Percentiles rank a stretch among this genome's conserved stretches.
Evolutionary conservation across 805 yeast species (phyloP).

Genomic region (Clavispora carvajalis): DNA sequence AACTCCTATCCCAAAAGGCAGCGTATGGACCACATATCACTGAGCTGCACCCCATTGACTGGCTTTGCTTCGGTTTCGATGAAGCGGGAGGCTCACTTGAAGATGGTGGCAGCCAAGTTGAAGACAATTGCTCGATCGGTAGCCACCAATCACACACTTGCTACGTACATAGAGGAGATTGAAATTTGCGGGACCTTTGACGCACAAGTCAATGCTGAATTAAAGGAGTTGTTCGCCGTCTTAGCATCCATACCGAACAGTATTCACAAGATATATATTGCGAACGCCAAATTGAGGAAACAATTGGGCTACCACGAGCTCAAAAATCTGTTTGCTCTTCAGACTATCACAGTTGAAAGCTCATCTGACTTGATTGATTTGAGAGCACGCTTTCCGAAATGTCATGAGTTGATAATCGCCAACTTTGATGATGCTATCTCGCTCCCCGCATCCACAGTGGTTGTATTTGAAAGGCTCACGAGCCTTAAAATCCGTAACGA

Average conservation of each 20-base stretch:
- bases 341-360: slow-evolving; percentile 18
- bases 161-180: slow-evolving; percentile 5
- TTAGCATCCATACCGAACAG: slow-evolving; percentile 5
- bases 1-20: slow-evolving; percentile 2
- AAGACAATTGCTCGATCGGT: slow-evolving; percentile 36
- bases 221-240: slow-evolving; percentile 3
- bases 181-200: neutral
- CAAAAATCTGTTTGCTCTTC: slow-evolving; percentile 12
- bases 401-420: slow-evolving; percentile 10
- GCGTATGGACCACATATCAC: slow-evolving; percentile 18
- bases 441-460: slow-evolving; percentile 1
- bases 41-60: slow-evolving; percentile 19
- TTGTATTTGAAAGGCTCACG: slow-evolving; percentile 4
- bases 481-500: slow-evolving; percentile 9
- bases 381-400: neutral
- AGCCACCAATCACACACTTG: slow-evolving; percentile 28
- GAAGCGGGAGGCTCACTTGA: slow-evolving; percentile 16
- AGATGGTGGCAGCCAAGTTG: slow-evolving; percentile 32
- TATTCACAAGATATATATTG: slow-evolving; percentile 16
- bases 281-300: slow-evolving; percentile 7
- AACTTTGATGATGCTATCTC: slow-evolving; percentile 1
- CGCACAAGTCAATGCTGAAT: neutral
- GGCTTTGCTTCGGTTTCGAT: slow-evolving; percentile 19
- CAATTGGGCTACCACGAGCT: slow-evolving; percentile 5
- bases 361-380: neutral